Base-by-base conservation (phyloP, 176 grass and related monocot species). In the Thinopyrum elongatum region DNA sequence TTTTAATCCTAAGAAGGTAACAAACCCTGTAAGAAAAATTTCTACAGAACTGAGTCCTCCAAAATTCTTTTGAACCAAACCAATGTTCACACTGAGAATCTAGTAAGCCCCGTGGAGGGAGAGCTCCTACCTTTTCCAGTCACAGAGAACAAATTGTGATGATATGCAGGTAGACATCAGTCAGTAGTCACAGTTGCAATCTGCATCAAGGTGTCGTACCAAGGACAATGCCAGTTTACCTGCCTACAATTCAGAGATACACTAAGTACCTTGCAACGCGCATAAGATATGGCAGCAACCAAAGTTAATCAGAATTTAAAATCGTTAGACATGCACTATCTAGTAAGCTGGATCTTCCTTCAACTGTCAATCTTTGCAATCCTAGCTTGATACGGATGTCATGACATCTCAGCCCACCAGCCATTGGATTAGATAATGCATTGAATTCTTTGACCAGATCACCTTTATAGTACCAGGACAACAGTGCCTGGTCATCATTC, bases 391-490 rank as follows among this genome's bases (percentile, higher is more conserved):
- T 74, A 74, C 11, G 74, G 51, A 74, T 51, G n/a, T 46, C 14
- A 0, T 42, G 53, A 69, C 67, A 84, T 60, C 7, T 44, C 65
- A 66, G 30, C 21, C 60, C 61, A 78, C 74, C 74, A 55, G n/a
- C 31, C 29, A 77, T 34, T 85, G 49, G 74, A 80, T 38, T 87
- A 80, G 67, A 87, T 76, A 62, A 87, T 84, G 30, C 30, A 72
- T 86, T 72, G 38, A 84, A 81, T 91, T 81, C 36, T 77, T 87
- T 88, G 90, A 88, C 77, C 77, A 85, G 77, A 91, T 49, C 62
- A 81, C 82, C 39, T 77, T 84, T 53, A 31, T 31, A 28, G 70
- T 80, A 84, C 70, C 69, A 55, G 39, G 63, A 88, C 69, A 84
- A 81, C 61, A 70, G 4, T 91, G 81, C 85, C 38, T 17, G 49